Percentiles rank a stretch among this genome's conserved stretches.
Conservation (phyloP, 768 basidiomycete genomes). For the Mycena chlorophos region DNA sequence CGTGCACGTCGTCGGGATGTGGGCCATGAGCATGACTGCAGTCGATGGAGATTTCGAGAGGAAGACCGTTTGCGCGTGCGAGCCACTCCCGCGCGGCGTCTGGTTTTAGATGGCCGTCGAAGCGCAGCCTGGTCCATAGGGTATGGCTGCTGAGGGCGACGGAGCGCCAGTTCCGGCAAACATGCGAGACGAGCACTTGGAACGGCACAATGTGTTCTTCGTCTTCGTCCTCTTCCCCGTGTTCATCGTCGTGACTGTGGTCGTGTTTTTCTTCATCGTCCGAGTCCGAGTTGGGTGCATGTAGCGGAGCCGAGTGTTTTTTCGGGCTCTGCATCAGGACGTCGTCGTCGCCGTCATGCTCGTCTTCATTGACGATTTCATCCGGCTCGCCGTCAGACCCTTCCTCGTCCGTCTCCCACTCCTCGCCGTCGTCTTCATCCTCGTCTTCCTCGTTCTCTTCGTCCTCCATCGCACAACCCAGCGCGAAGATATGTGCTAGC, state of each 20-base stretch:
- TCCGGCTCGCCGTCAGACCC: constrained; percentile 15
- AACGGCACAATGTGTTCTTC: constrained; percentile 9
- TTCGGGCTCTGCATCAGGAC: constrained; percentile 17
- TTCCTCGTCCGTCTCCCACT: constrained; percentile 2
- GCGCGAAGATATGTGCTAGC: constrained; percentile 53
- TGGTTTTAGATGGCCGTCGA: constrained; percentile 41
- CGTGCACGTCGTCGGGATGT: constrained; percentile 24
- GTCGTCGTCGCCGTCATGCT: constrained; percentile 13
- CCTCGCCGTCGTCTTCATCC: constrained; percentile 29
- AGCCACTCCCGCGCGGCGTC: constrained; percentile 47
- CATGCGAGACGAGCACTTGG: constrained; percentile 56
- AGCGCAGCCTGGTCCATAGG: constrained; percentile 56
- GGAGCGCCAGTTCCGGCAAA: constrained; percentile 61
- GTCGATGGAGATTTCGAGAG: constrained; percentile 55
- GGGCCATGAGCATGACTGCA: constrained; percentile 35
- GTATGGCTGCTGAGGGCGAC: constrained; percentile 52
- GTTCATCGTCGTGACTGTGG: constrained; percentile 19
- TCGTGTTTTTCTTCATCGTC: constrained; percentile 32
- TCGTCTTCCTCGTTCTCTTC: constrained; percentile 38
- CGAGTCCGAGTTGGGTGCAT: constrained; percentile 23
- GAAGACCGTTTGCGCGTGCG: constrained; percentile 53
- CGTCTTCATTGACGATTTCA: constrained; percentile 23
- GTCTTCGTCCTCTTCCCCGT: constrained; percentile 17
- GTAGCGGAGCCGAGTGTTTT: constrained; percentile 8
- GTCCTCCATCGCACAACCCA: constrained; percentile 41